These are phyloP conservation scores for Cornus controversa DNA, from an alignment of 148 eudicot species.

Conservation along the genomic window DNA sequence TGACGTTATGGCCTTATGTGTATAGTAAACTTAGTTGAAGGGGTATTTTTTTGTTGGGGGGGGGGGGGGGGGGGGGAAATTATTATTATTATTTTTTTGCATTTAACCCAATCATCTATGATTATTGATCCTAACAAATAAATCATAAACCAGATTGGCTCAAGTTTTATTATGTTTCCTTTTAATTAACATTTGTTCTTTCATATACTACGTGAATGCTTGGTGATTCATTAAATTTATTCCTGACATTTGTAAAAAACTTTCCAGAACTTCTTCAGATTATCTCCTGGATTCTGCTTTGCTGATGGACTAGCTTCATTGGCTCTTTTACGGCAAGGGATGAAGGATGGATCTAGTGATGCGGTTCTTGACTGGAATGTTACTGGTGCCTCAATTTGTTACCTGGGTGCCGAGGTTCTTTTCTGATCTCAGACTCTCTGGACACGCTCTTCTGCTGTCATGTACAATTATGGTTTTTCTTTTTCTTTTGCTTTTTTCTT, in stretches of 20 bases:
- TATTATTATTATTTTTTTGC: too few relatives aligned
- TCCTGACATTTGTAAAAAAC: constrained; percentile 17
- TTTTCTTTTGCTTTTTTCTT: too few relatives aligned
- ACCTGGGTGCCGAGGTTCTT: constrained; percentile 82
- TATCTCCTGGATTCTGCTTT: constrained; percentile 97
- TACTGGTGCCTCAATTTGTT: constrained; percentile 87
- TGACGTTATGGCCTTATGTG: too few relatives aligned
- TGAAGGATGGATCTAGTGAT: constrained; percentile 76
- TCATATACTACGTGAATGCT: background rate
- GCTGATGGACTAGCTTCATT: constrained; percentile 98
- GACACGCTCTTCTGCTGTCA: background rate
- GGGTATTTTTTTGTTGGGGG: too few relatives aligned
- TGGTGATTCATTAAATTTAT: background rate
- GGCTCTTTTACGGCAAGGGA: constrained; percentile 91
- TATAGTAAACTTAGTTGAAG: too few relatives aligned
- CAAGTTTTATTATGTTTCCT: background rate
- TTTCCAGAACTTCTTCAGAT: constrained; percentile 80
- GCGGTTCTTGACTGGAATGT: constrained; percentile 87
- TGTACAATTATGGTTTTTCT: too few relatives aligned
- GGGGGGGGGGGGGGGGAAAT: too few relatives aligned
- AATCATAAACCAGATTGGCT: background rate
- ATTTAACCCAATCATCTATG: too few relatives aligned
- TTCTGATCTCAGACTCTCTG: constrained; percentile 20
- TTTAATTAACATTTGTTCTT: background rate
- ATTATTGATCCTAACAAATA: background rate